These are phyloP conservation scores for Eutrema heterophyllum DNA, from an alignment of 345 rosid genomes.

Conservation along the genomic window DNA sequence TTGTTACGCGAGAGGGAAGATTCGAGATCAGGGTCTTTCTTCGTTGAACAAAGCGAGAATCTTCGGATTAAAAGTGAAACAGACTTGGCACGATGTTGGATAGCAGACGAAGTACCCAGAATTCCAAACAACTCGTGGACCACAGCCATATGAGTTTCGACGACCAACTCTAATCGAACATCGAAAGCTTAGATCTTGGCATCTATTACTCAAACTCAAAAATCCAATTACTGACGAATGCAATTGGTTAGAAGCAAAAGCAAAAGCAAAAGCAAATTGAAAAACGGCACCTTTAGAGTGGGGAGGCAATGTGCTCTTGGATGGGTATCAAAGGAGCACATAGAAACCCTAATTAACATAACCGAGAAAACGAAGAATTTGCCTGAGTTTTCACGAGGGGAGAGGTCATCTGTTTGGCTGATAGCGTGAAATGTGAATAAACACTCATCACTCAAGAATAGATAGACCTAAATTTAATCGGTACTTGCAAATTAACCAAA, in stretches of 20 bases:
- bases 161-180: background rate
- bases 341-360: background rate
- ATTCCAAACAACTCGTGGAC: background rate
- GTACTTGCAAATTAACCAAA: background rate
- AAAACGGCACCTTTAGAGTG: background rate
- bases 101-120: background rate
- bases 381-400: background rate
- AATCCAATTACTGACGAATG: background rate
- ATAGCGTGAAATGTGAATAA: too few species aligned
- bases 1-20: slow-evolving; percentile 75
- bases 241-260: background rate
- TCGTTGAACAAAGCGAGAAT: slow-evolving; percentile 88
- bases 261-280: background rate
- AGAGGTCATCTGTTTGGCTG: background rate
- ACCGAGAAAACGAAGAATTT: background rate
- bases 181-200: background rate
- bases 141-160: slow-evolving; percentile 13
- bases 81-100: slow-evolving; percentile 12
- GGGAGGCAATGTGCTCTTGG: background rate
- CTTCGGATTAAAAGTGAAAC: slow-evolving; percentile 29
- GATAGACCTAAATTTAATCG: background rate
- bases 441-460: background rate
- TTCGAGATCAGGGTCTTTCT: slow-evolving; percentile 86
- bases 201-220: background rate
- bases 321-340: background rate